Conservation (phyloP, 495 filamentous ascomycete genomes). For the Lepraria neglecta region DNA sequence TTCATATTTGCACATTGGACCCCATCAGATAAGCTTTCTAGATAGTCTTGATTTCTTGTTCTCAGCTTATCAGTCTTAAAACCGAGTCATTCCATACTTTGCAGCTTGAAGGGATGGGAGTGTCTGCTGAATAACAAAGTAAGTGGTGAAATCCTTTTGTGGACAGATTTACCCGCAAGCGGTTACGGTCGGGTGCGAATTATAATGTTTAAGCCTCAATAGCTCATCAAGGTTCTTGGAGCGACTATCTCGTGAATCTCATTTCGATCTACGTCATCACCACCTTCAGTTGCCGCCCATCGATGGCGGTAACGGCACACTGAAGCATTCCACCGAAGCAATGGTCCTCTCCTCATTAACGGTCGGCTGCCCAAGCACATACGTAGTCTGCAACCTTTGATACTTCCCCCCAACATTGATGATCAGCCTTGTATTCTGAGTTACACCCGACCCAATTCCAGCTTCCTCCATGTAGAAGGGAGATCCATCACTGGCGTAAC, state of each 20-base stretch:
- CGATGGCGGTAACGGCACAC: background rate
- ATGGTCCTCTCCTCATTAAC: conserved; percentile 14
- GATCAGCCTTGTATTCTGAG: background rate
- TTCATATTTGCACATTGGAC: background rate
- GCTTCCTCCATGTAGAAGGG: conserved; percentile 14
- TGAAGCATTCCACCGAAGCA: background rate
- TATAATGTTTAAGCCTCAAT: too few species aligned
- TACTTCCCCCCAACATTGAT: background rate
- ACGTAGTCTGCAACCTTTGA: background rate
- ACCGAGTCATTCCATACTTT: background rate
- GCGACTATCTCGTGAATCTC: background rate
- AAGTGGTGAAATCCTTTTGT: background rate
- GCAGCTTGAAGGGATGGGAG: background rate
- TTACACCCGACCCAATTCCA: background rate
- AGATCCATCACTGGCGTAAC: conserved; percentile 14
- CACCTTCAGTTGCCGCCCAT: background rate
- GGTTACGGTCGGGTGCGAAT: background rate
- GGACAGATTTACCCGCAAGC: background rate
- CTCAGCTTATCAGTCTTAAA: background rate
- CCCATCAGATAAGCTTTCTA: background rate
- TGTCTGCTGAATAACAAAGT: background rate
- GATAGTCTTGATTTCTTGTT: background rate
- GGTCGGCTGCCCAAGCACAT: conserved; percentile 5
- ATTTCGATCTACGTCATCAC: background rate
- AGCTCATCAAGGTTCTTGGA: too few species aligned